A percentile compares a stretch with the other conserved stretches of the same genome.
These are phyloP conservation scores for Chamaecrista fasciculata DNA, from an alignment of 306 rosid genomes.

Conservation along the genomic window DNA sequence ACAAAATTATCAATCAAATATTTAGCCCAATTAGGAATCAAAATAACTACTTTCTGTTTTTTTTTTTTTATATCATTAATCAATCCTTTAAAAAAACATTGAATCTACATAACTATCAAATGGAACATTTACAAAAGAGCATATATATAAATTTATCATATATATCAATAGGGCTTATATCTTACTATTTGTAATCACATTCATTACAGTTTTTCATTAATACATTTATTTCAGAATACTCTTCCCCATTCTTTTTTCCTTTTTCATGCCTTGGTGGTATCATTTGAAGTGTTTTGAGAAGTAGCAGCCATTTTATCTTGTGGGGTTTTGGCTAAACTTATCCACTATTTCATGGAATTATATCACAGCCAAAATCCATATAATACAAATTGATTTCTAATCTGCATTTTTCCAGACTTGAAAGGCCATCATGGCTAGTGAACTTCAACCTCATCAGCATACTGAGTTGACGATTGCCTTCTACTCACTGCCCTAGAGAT, in stretches of 20 bases:
- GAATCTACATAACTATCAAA: not conserved
- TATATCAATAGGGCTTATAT: not conserved
- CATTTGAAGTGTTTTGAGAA: not conserved
- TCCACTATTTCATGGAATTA: not conserved
- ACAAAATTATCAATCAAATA: not conserved
- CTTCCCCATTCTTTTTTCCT: not conserved
- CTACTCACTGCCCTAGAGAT: constrained; percentile 18
- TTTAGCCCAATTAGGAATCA: not conserved
- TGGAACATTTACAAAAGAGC: not conserved
- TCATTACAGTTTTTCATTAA: not conserved
- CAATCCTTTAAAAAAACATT: not conserved
- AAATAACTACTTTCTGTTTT: not conserved
- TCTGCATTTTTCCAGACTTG: not conserved
- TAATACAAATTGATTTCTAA: not conserved
- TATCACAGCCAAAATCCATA: not conserved
- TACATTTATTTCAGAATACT: not conserved
- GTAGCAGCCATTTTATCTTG: not conserved
- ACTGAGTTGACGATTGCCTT: constrained; percentile 10
- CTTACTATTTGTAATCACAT: not conserved
- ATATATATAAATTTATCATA: no score
- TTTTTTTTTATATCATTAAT: not conserved
- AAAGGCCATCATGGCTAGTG: not conserved
- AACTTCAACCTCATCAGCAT: constrained; percentile 26
- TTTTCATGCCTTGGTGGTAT: not conserved
- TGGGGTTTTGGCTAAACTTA: not conserved